Percentiles rank a stretch among this genome's conserved stretches.
phyloP scores from a whole-genome alignment of 2,329 filamentous ascomycete genomes.

The Diaporthe sp. region DNA sequence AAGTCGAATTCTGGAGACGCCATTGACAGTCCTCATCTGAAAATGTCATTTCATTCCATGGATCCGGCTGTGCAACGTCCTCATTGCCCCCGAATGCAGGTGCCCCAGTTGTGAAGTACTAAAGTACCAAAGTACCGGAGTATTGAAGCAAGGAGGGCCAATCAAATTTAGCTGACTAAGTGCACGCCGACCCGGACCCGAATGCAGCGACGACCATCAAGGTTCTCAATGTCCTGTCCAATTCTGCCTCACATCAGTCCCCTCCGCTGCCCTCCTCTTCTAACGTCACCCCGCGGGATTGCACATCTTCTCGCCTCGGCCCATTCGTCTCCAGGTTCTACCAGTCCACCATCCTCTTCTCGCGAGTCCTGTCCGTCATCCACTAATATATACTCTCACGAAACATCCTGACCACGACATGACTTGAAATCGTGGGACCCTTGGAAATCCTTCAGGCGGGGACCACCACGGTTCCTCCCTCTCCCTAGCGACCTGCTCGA shows the following conservation, averaged over 20 bases:
- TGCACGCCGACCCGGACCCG: constrained; percentile 19
- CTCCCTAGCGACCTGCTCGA: constrained; percentile 4
- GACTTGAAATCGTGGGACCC: constrained; percentile 4
- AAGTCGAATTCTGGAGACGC: neutral
- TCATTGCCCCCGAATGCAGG: neutral
- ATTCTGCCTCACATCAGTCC: constrained; percentile 26
- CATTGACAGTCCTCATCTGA: neutral
- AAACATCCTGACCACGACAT: constrained; percentile 9
- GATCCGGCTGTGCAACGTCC: neutral
- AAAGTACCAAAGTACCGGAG: neutral
- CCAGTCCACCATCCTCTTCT: neutral
- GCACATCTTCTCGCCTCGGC: constrained; percentile 4
- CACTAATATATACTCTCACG: neutral
- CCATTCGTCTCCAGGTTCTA: neutral
- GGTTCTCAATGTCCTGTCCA: constrained; percentile 6
- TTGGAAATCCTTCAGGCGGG: constrained; percentile 10
- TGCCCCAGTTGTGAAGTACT: neutral
- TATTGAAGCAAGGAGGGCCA: neutral
- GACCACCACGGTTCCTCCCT: constrained; percentile 12
- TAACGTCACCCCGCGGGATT: constrained; percentile 14
- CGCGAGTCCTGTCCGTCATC: neutral
- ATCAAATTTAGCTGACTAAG: constrained; percentile 10
- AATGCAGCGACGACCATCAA: constrained; percentile 21
- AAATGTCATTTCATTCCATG: neutral
- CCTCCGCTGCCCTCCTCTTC: constrained; percentile 31